Percentiles rank a stretch among this genome's conserved stretches.
Evolutionary conservation across 345 rosid genomes (phyloP).

Genomic region (Salix brachista): DNA sequence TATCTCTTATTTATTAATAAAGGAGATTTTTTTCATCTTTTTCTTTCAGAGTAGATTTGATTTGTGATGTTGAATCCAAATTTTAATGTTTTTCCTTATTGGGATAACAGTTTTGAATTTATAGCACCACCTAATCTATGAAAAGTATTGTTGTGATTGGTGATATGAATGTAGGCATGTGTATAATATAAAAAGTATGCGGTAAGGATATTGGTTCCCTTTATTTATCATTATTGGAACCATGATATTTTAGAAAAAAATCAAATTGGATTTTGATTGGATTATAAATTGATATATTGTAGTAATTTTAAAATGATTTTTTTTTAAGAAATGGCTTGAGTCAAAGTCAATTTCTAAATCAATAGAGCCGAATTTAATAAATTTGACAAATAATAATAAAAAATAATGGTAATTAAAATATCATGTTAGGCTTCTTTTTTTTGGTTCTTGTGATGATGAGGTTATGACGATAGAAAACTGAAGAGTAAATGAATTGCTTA

Average conservation of each 20-base stretch:
- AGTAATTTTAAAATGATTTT: too few species aligned
- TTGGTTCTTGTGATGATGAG: constrained; percentile 13
- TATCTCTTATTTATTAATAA: too few species aligned
- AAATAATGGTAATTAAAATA: background rate
- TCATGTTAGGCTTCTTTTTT: background rate
- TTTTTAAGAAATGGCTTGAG: too few species aligned
- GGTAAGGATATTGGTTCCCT: constrained; percentile 5
- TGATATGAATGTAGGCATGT: background rate
- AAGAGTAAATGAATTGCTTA: constrained; percentile 52
- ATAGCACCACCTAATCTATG: constrained; percentile 16
- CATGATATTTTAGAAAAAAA: background rate
- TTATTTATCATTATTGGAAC: background rate
- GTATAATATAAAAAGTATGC: background rate
- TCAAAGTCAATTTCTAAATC: too few species aligned
- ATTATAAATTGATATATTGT: background rate
- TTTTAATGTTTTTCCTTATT: background rate
- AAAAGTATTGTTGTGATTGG: background rate
- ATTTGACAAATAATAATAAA: too few species aligned
- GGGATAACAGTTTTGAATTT: constrained; percentile 14
- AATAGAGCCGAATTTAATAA: too few species aligned
- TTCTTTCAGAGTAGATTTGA: constrained; percentile 9
- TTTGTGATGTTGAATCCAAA: constrained; percentile 11
- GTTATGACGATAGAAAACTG: constrained; percentile 22
- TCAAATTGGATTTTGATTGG: background rate
- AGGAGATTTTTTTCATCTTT: background rate